Base-by-base conservation (phyloP, 257 asterid genomes). In the Craterostigma plantagineum region DNA sequence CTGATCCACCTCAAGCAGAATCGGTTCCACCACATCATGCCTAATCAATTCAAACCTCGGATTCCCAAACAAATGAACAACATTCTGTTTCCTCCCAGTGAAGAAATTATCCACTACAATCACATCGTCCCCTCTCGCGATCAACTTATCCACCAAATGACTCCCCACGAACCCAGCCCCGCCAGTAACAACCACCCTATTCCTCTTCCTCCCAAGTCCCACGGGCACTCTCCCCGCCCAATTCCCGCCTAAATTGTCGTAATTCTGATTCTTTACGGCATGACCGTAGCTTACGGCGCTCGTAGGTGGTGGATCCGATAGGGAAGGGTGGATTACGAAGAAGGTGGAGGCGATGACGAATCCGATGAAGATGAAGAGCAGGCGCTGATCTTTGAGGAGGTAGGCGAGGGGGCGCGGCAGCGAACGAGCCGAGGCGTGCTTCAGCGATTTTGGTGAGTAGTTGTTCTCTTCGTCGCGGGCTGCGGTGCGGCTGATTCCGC, bases 91-190 rank as follows among this genome's bases (percentile, higher is more conserved):
- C 59, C 92, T 64, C 10, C 92, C 92, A 4, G 92, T 77, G 43
- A 77, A 77, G 33, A 77, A 74, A 47, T 77, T 77, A 52, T 77
- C 92, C 40, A 77, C 62, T n/a, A 74, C 85, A 18, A 77, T 77
- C 42, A 77, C 92, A 47, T 77, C 92, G 55, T 74, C 79, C 3
- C 92, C 92, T 58, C 92, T 68, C 7, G 74, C 76, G 16, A 77
- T 56, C 61, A 77, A 50, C 60, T 74, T 74, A 56, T 77, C 92
- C 42, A 77, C 92, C 70, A 77, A 58, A 77, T 77, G 92, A 42
- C 92, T 77, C 39, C 92, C 92, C 1, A 77, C 84, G 45, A 77
- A 77, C 5, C 91, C 91, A 7, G 91, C 84, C 12, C 91, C 91
- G 11, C 91, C 91, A 0, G 92, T 77, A 1, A 77, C 85, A 13